Evolutionary conservation across 345 rosid genomes (phyloP).

Genomic region (Adansonia digitata): DNA sequence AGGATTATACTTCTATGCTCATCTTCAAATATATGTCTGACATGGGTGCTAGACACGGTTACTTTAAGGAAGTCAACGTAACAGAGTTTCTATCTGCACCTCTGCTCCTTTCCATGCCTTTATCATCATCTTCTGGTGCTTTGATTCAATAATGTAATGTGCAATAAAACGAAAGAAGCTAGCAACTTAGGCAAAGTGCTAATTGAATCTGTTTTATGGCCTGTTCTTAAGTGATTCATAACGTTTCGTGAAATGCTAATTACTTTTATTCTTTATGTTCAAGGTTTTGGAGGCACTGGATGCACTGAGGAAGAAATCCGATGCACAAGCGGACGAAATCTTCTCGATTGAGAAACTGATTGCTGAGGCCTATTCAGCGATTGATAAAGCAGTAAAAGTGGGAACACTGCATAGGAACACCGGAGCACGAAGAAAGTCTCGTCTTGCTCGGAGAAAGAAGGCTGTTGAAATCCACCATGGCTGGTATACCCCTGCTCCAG

Average conservation of each 20-base stretch:
- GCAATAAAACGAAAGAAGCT: neutral
- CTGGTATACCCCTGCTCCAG: constrained; percentile 69
- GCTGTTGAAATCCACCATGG: constrained; percentile 83
- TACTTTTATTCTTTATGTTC: neutral
- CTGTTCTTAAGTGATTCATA: neutral
- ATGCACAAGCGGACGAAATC: constrained; percentile 74
- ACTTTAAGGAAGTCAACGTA: too few species aligned
- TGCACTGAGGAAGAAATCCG: constrained; percentile 68
- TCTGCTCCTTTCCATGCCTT: neutral
- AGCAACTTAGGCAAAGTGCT: neutral
- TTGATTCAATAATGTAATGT: neutral
- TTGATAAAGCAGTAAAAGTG: constrained; percentile 81
- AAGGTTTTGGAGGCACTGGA: constrained; percentile 82
- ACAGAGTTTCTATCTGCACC: too few species aligned
- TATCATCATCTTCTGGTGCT: neutral
- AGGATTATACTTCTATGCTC: too few species aligned
- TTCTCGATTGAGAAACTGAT: constrained; percentile 68
- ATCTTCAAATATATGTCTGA: too few species aligned
- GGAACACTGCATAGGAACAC: constrained; percentile 77
- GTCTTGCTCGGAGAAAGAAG: constrained; percentile 89
- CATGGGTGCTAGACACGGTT: too few species aligned
- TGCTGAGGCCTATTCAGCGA: constrained; percentile 79
- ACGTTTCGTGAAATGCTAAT: neutral
- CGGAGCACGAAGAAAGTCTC: constrained; percentile 75
- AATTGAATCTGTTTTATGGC: neutral